Evolutionary conservation across 2,329 filamentous ascomycete species (phyloP).

Genomic region (Fusarium tanahbumbuense): DNA sequence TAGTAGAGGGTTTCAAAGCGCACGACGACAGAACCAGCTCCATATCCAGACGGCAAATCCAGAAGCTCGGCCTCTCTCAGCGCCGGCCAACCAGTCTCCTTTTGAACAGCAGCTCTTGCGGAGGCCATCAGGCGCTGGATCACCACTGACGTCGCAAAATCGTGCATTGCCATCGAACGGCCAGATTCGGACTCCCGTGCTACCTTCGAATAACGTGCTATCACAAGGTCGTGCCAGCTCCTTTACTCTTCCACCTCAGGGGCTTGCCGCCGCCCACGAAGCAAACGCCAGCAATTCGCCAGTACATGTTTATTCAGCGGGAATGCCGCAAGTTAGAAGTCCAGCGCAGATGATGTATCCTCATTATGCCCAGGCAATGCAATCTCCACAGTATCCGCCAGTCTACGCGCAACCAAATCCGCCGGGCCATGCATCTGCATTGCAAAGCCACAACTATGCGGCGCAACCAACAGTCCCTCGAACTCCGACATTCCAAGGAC

Average conservation of each 20-base stretch:
- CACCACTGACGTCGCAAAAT: conserved; percentile 15
- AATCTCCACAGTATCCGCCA: conserved; percentile 20
- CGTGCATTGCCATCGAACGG: conserved; percentile 12
- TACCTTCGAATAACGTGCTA: conserved; percentile 12
- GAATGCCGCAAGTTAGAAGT: conserved; percentile 6
- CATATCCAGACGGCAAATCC: conserved; percentile 11
- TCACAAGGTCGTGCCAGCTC: conserved; percentile 29
- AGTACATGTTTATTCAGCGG: conserved; percentile 10
- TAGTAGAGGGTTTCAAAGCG: conserved; percentile 13
- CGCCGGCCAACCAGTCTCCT: conserved; percentile 19
- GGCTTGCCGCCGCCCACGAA: conserved; percentile 8
- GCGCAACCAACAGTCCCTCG: neutral
- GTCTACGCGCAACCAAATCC: conserved; percentile 5
- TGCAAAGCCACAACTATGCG: conserved; percentile 10
- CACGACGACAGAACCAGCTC: conserved; percentile 10
- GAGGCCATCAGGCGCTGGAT: conserved; percentile 18
- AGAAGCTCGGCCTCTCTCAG: neutral
- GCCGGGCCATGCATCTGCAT: conserved; percentile 8
- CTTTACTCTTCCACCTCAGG: conserved; percentile 27
- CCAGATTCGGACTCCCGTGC: conserved; percentile 4
- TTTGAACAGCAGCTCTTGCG: conserved; percentile 7
- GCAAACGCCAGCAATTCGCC: conserved; percentile 1
- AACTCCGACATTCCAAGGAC: conserved; percentile 6
- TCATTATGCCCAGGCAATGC: conserved; percentile 10
- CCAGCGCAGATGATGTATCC: conserved; percentile 6